Base-by-base conservation (phyloP, 805 yeast species). In the Candida vaughaniae region DNA sequence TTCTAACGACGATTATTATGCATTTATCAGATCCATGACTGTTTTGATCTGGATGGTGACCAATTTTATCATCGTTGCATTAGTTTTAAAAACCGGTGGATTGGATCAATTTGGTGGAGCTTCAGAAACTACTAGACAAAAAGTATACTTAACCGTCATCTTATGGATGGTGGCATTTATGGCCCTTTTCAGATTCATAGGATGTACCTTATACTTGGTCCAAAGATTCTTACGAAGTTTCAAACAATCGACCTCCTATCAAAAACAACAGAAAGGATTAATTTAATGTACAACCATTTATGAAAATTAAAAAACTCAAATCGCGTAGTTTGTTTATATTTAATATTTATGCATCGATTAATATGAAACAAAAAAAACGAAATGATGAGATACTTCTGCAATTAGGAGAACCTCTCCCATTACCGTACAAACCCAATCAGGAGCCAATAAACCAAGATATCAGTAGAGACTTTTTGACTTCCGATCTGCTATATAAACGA, bases 91-190 rank as follows among this genome's bases (percentile, higher is more conserved):
- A 43, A 68, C 73, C 7, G 74, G 73, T 29, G 74, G 74, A 1
- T 55, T 69, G 35, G 58, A 62, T 43, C 72, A 67, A 43, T 60
- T 67, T 36, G 61, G 65, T 3, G 56, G 56, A 18, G 56, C 64
- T 5, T 41, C 54, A 25, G 60, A 53, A 7, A 46, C 55, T 3
- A 63, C 61, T 29, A 58, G 72, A 35, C 59, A 69, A 10, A 57
- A 65, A 22, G 62, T 74, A 3, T 70, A 63, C 46, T 67, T 69
- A 52, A 71, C 77, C 11, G 77, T 78, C 16, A 62, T 80, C 41
- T 67, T 79, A 40, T 78, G 84, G 82, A 56, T 75, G 27, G 82
- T 77, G 28, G 83, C 84, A 2, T 71, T 77, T 30, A 62, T 80
- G 65, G 82, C 85, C 1, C 55, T 73, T 7, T 70, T 80, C 59